Percentiles rank a stretch among this genome's conserved stretches.
Evolutionary conservation across 495 filamentous ascomycete genomes (phyloP).

Genomic region (Bacidia gigantensis): DNA sequence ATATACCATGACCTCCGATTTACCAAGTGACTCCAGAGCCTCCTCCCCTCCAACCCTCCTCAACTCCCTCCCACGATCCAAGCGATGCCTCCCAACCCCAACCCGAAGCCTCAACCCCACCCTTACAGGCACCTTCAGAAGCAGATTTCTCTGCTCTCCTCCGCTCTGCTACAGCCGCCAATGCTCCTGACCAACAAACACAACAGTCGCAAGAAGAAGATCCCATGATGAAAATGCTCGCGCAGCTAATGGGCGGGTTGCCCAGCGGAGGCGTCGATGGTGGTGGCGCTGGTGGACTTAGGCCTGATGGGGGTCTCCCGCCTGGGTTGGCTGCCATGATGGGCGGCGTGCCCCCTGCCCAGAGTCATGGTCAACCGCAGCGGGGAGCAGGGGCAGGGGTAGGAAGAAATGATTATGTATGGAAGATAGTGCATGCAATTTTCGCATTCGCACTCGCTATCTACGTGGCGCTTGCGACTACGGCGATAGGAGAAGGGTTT

Average conservation of each 20-base stretch:
- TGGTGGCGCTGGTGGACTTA: conserved; percentile 4
- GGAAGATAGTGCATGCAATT: conserved; percentile 63
- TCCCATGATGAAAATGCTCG: conserved; percentile 48
- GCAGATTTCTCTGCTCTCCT: conserved; percentile 30
- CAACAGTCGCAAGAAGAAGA: conserved; percentile 32
- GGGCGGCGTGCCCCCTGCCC: conserved; percentile 18
- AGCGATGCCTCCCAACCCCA: conserved; percentile 42
- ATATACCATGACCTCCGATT: conserved; percentile 18
- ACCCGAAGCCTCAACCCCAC: conserved; percentile 54
- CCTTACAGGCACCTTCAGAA: conserved; percentile 24
- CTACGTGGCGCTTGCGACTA: conserved; percentile 49
- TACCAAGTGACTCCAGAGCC: conserved; percentile 24
- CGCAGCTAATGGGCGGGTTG: conserved; percentile 41
- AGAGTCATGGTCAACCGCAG: conserved; percentile 22
- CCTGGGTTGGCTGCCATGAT: conserved; percentile 23
- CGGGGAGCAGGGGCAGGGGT: conserved; percentile 25
- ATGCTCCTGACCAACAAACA: conserved; percentile 18
- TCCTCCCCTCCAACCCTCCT: conserved; percentile 3
- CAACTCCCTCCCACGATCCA: conserved; percentile 10
- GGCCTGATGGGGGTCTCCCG: conserved; percentile 16
- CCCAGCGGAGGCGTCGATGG: conserved; percentile 20
- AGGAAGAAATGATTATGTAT: conserved; percentile 41
- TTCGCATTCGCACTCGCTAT: conserved; percentile 57
- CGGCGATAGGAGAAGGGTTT: conserved; percentile 39
- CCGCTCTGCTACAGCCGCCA: conserved; percentile 25